These are phyloP conservation scores for Rhizopogon roseolus DNA, from an alignment of 768 basidiomycete species.

Conservation along the genomic window DNA sequence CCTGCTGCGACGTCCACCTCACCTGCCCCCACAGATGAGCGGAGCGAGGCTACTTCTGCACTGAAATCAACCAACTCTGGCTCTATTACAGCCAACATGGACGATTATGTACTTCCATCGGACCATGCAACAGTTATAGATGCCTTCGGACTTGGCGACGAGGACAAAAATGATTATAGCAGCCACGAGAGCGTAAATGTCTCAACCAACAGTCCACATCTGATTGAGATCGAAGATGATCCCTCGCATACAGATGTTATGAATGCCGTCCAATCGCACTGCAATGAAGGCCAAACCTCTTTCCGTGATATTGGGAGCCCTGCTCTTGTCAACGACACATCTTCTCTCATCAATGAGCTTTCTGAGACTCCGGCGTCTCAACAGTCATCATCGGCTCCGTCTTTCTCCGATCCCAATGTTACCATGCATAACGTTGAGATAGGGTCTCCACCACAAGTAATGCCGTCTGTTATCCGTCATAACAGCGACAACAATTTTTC, in stretches of 20 bases:
- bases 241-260: neutral
- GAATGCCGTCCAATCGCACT: neutral
- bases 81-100: neutral
- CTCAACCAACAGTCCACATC: neutral
- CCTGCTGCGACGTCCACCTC: conserved; percentile 1
- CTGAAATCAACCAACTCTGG: neutral
- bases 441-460: neutral
- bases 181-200: neutral
- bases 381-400: neutral
- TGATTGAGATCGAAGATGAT: neutral
- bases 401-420: neutral
- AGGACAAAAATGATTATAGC: neutral
- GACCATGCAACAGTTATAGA: conserved; percentile 1
- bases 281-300: neutral
- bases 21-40: neutral
- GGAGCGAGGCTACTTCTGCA: neutral
- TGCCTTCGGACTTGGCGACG: conserved; percentile 4
- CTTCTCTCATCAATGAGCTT: neutral
- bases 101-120: neutral
- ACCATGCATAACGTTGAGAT: neutral
- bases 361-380: neutral
- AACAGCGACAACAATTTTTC: conserved; percentile 4
- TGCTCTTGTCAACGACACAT: neutral
- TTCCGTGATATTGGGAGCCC: neutral
- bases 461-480: neutral